These are phyloP conservation scores for Arachis hypogaea DNA, from an alignment of 306 rosid genomes.

Conservation along the genomic window DNA sequence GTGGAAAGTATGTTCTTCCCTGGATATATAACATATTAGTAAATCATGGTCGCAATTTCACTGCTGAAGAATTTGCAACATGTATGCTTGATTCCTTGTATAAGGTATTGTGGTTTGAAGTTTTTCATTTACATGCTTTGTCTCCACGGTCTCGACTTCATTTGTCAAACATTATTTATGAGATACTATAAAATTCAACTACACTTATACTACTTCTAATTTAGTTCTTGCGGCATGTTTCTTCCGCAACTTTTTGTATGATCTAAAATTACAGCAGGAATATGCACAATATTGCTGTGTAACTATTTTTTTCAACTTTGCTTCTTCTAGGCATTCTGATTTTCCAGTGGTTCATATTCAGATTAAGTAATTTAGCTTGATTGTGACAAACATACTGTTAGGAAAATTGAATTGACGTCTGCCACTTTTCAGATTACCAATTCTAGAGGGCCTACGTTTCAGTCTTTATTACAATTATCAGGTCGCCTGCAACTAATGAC, in stretches of 20 bases:
- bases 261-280: neutral
- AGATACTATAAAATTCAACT: constrained; percentile 6
- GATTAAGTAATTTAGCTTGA: constrained; percentile 11
- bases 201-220: constrained; percentile 5
- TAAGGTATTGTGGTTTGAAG: constrained; percentile 54
- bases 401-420: constrained; percentile 23
- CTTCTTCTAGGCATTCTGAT: constrained; percentile 19
- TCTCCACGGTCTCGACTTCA: constrained; percentile 24
- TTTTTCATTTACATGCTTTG: constrained; percentile 37
- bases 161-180: constrained; percentile 9
- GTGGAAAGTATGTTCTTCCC: constrained; percentile 71
- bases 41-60: constrained; percentile 61
- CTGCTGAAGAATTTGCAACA: constrained; percentile 51
- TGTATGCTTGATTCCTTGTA: constrained; percentile 60
- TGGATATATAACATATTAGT: constrained; percentile 83
- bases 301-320: constrained; percentile 16
- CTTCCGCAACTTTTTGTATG: constrained; percentile 7
- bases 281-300: neutral
- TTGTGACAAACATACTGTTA: constrained; percentile 1
- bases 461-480: constrained; percentile 72
- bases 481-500: constrained; percentile 85
- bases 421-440: constrained; percentile 57
- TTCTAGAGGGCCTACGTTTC: constrained; percentile 65
- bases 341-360: constrained; percentile 17
- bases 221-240: constrained; percentile 11